phyloP scores from a whole-genome alignment of 2,329 filamentous ascomycete genomes.

The Ophiostoma populinum region DNA sequence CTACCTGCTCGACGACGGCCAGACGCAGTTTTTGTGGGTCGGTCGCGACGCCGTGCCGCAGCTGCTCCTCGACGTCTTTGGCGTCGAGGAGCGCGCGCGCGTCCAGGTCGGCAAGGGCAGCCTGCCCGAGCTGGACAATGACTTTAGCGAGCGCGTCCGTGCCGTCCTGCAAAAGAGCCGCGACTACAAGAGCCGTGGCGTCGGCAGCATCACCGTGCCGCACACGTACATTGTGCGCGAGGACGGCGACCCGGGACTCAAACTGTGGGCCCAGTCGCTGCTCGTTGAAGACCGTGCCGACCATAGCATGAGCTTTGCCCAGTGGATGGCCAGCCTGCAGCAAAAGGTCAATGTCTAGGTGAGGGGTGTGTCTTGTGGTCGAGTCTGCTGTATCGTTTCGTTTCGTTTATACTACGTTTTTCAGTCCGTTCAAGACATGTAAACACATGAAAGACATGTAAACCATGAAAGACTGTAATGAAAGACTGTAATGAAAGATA shows the following conservation, averaged over 20 bases:
- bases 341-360: slow-evolving; percentile 98
- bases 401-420: not conserved
- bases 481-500: too few species aligned
- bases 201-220: slow-evolving; percentile 83
- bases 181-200: slow-evolving; percentile 71
- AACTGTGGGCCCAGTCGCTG: slow-evolving; percentile 92
- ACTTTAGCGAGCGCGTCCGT: slow-evolving; percentile 89
- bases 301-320: slow-evolving; percentile 77
- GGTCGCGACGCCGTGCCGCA: slow-evolving; percentile 85
- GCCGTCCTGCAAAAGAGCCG: slow-evolving; percentile 83
- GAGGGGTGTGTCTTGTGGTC: too few species aligned
- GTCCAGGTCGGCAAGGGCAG: slow-evolving; percentile 82
- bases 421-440: too few species aligned
- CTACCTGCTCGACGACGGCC: slow-evolving; percentile 92
- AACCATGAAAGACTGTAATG: too few species aligned
- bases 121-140: slow-evolving; percentile 75
- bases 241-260: slow-evolving; percentile 86
- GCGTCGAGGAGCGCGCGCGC: slow-evolving; percentile 63
- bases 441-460: too few species aligned
- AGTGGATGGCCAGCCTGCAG: slow-evolving; percentile 81
- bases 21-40: slow-evolving; percentile 95
- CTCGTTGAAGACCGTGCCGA: slow-evolving; percentile 90
- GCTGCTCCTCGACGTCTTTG: slow-evolving; percentile 78
- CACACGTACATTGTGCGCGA: slow-evolving; percentile 88
- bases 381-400: slow-evolving; percentile 8